These are phyloP conservation scores for Balamuthia mandrillaris DNA, from an alignment of 208 protist species.

Conservation along the genomic window DNA sequence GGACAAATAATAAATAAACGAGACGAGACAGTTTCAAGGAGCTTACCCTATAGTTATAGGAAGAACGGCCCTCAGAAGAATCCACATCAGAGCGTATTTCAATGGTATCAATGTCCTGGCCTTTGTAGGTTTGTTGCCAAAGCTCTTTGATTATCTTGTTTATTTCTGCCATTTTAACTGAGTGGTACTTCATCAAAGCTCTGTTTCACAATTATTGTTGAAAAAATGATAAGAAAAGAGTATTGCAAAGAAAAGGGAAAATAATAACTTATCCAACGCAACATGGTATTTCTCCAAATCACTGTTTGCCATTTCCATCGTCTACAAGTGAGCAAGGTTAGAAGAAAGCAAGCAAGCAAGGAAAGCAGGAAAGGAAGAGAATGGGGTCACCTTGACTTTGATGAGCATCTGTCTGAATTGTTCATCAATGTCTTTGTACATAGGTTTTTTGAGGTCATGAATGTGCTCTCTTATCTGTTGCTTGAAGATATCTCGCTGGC, in stretches of 20 bases:
- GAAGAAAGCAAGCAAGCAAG: background rate
- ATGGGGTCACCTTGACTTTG: background rate
- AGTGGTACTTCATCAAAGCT: constrained; percentile 95
- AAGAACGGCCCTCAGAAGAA: constrained; percentile 61
- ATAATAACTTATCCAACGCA: constrained; percentile 59
- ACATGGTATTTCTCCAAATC: constrained; percentile 71
- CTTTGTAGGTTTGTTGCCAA: constrained; percentile 95
- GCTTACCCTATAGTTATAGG: constrained; percentile 73
- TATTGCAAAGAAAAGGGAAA: background rate
- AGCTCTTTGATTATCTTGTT: constrained; percentile 95
- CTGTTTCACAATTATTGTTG: constrained; percentile 2
- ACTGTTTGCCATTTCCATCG: constrained; percentile 43
- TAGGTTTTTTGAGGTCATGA: constrained; percentile 36
- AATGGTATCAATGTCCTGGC: constrained; percentile 80
- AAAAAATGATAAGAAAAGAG: background rate
- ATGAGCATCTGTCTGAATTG: constrained; percentile 38
- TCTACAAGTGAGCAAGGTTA: constrained; percentile 34
- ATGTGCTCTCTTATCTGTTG: constrained; percentile 4
- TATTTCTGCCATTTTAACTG: constrained; percentile 97
- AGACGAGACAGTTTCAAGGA: background rate
- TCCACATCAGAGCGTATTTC: constrained; percentile 91
- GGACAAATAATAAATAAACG: no score
- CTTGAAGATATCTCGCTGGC: background rate
- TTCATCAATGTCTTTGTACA: constrained; percentile 55
- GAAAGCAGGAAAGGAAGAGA: background rate